Base-by-base conservation (phyloP, 345 rosid genomes). In the Noccaea caerulescens region DNA sequence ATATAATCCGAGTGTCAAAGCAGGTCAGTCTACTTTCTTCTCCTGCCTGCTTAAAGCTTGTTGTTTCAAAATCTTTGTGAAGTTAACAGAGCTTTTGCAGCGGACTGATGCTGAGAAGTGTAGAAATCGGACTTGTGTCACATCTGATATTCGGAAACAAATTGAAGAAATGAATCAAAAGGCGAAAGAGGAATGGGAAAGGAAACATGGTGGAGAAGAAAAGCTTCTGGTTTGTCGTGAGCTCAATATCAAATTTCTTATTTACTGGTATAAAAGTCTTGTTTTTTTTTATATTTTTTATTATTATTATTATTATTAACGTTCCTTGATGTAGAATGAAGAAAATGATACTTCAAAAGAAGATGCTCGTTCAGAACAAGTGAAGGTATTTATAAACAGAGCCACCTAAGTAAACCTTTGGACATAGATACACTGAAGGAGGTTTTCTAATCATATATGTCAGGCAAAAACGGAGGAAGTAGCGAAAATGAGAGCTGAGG, bases 401-500 rank as follows among this genome's bases (percentile, higher is more conserved):
- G 68, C 47, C 68, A 68, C 13, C n/a, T 58, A 43, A 18, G 27
- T 16, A 30, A 45, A 47, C 27, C 58, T 69, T 61, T 60, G 7
- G 11, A 58, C 23, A 70, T 16, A 42, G 20, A 18, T 71, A 51
- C 13, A 27, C 34, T 60, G 16, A 60, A 56, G 37, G 57, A 27
- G 51, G 63, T 69, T 11, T 70, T 10, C n/a, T 60, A 8, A 64
- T 11, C 23, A 20, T 20, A 20, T 2, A 64, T 68, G 33, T 65
- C 39, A 89, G 93, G 86, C 10, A 71, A 84, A 83, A 81, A 93
- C 84, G 80, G 90, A 86, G 78, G 90, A 89, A 63, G 85, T 81
- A 54, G 93, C 86, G 76, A 84, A 89, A 81, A 78, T 80, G 97
- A 91, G 93, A 81, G 69, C 96, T 18, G 86, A 88, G 10, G 99